These are phyloP conservation scores for Venustampulla echinocandica DNA, from an alignment of 495 filamentous ascomycete genomes.

Conservation along the genomic window DNA sequence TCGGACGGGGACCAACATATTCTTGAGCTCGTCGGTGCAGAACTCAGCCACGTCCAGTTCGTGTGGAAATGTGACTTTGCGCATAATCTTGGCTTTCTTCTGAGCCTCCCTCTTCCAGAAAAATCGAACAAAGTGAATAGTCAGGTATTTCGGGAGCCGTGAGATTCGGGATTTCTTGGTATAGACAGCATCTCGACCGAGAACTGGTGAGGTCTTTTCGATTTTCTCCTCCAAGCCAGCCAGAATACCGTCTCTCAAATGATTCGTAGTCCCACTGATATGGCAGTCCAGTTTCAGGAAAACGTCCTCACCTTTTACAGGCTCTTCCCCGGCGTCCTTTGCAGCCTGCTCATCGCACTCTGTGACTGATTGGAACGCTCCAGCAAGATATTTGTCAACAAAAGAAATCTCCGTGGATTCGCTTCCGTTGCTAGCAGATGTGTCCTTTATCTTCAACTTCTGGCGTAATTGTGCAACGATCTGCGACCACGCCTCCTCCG, in stretches of 20 bases:
- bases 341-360: conserved; percentile 78
- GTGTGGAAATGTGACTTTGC: conserved; percentile 90
- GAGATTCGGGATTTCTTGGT: conserved; percentile 85
- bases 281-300: conserved; percentile 96
- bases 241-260: conserved; percentile 77
- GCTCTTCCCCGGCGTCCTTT: conserved; percentile 65
- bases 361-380: conserved; percentile 64
- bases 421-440: conserved; percentile 19
- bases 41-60: conserved; percentile 93
- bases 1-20: conserved; percentile 76
- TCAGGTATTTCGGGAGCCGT: conserved; percentile 86
- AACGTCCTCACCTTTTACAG: conserved; percentile 53
- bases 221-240: conserved; percentile 79
- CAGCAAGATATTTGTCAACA: conserved; percentile 83
- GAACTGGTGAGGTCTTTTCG: conserved; percentile 71
- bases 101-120: conserved; percentile 91
- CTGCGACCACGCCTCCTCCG: conserved; percentile 97
- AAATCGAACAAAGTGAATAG: conserved; percentile 96
- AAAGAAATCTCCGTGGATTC: conserved; percentile 54
- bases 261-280: conserved; percentile 77
- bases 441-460: conserved; percentile 60
- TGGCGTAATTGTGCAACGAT: conserved; percentile 79
- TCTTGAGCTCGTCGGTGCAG: conserved; percentile 81
- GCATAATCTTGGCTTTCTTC: conserved; percentile 99
- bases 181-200: conserved; percentile 74